These are phyloP conservation scores for Arachis monticola DNA, from an alignment of 331 rosid genomes.

Conservation along the genomic window DNA sequence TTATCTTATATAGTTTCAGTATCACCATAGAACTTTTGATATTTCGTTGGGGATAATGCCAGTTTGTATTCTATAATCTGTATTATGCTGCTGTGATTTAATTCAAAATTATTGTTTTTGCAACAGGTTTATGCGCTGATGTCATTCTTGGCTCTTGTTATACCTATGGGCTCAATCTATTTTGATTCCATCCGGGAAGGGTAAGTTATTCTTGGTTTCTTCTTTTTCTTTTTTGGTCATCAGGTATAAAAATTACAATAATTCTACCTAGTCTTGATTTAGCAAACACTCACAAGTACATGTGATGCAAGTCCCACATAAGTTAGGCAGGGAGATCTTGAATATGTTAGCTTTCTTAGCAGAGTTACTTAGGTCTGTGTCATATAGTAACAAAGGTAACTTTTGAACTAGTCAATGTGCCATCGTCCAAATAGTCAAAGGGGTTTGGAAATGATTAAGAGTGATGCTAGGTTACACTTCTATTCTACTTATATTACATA, in stretches of 20 bases:
- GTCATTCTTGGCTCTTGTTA: conserved; percentile 78
- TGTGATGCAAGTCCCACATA: not conserved
- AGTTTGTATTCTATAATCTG: conserved; percentile 27
- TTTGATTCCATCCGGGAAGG: conserved; percentile 86
- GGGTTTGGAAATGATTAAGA: no score
- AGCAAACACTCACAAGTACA: not conserved
- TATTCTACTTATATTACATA: no score
- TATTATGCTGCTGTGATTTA: conserved; percentile 9
- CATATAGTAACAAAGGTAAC: no score
- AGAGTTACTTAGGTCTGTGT: no score
- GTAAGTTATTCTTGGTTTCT: conserved; percentile 59
- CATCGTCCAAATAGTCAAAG: no score
- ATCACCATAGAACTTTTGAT: not conserved
- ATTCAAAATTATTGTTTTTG: conserved; percentile 21
- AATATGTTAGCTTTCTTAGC: no score
- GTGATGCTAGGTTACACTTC: no score
- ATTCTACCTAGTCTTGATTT: not conserved
- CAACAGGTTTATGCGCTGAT: conserved; percentile 82
- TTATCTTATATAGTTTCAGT: conserved; percentile 12
- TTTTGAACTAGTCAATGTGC: no score
- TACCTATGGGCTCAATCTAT: conserved; percentile 72
- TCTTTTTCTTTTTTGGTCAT: not conserved
- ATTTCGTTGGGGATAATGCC: conserved; percentile 2
- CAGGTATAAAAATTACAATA: not conserved
- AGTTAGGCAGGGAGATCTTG: no score